Base-by-base conservation (phyloP, 2,329 filamentous ascomycete genomes). In the Diplodia seriata region DNA sequence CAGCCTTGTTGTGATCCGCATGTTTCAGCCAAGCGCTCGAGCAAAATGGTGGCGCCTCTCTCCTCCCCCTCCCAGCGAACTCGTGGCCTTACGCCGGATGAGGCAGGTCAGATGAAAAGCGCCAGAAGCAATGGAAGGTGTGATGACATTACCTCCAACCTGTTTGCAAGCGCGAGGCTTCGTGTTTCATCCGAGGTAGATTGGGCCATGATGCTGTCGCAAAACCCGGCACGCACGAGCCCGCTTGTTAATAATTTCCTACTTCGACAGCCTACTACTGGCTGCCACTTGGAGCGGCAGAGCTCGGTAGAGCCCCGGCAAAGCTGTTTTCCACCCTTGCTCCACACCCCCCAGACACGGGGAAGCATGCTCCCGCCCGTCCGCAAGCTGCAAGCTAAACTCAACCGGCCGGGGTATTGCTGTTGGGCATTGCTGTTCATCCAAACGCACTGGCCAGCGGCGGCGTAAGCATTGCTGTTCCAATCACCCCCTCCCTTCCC, bases 1-100 rank as follows among this genome's bases (percentile, higher is more conserved):
- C 57, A 62, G 57, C 57, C 57, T 49, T 62, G 57, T n/a, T 50
- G 57, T 62, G 57, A 62, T 62, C 40, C 57, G 57, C 57, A 62
- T 62, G 57, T 62, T 62, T 62, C 57, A 62, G 57, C 57, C 57
- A 62, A 62, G 57, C n/a, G 26, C 26, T 47, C 29, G 53, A 31
- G 53, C 53, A 36, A 18, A 31, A 29, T 29, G 50, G 50, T 26
- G 50, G 43, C 43, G 43, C 36, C 11, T 11, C 36, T 38, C 36
- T 38, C 11, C 9, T 36, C 33, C 43, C 15, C 43, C n/a, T n/a
- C 26, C 26, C 50, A 11, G 6, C 15, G 53, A 36, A 29, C 53
- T 6, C 31, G 50, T 36, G 8, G 53, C 53, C 20, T 56, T n/a
- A 56, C 38, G 56, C 56, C 56, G 18, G 56, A 59, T 59, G 4